phyloP scores from a whole-genome alignment of 257 asterid genomes.

The Solanum pinnatisectum region DNA sequence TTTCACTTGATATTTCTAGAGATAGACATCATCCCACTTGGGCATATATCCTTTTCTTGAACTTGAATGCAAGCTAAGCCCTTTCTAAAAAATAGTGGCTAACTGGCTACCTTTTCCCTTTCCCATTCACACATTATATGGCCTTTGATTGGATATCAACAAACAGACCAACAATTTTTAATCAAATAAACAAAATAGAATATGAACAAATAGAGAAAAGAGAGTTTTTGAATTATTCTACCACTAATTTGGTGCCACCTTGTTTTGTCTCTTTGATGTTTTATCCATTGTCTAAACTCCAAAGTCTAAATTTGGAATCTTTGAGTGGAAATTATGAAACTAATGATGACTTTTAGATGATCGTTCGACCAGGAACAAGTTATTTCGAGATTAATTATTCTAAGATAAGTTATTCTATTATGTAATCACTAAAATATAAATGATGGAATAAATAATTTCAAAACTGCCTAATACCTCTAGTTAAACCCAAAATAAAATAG shows the following conservation, averaged over 20 bases:
- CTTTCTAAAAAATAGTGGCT: background rate
- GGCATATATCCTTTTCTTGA: background rate
- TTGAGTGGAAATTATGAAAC: background rate
- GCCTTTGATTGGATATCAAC: background rate
- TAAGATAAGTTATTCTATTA: too few species aligned
- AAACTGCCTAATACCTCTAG: too few species aligned
- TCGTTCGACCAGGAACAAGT: fast-evolving
- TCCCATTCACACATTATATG: background rate
- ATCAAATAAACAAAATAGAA: background rate
- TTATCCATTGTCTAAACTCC: background rate
- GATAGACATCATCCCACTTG: background rate
- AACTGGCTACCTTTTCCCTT: background rate
- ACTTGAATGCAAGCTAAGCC: background rate
- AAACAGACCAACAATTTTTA: background rate
- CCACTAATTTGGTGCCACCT: background rate
- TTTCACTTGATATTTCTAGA: background rate
- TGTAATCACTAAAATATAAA: too few species aligned
- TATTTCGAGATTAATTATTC: too few species aligned
- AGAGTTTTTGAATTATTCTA: background rate
- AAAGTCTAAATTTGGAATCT: background rate
- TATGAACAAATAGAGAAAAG: background rate
- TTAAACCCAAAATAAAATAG: too few species aligned
- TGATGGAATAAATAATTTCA: too few species aligned
- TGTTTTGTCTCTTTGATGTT: background rate
- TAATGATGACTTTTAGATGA: background rate